These are phyloP conservation scores for Fragaria ananassa DNA, from an alignment of 306 rosid species.

Conservation along the genomic window DNA sequence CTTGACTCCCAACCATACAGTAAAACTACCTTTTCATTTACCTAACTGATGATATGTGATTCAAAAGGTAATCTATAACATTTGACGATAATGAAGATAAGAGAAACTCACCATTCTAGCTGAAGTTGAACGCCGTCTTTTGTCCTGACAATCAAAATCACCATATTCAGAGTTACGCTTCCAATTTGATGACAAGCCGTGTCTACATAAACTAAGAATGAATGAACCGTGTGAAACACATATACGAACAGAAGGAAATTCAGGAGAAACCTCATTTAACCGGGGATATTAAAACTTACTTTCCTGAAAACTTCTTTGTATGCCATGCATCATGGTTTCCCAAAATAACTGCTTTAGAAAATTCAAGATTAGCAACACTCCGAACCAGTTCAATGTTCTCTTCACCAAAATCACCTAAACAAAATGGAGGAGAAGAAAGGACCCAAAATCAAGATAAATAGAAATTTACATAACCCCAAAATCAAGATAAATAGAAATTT, in stretches of 20 bases:
- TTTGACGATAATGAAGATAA: slow-evolving; percentile 22
- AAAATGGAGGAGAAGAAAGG: slow-evolving; percentile 20
- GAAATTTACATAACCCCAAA: slow-evolving; percentile 6
- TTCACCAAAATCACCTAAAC: slow-evolving; percentile 87
- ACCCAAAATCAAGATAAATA: not conserved
- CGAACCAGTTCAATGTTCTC: slow-evolving; percentile 82
- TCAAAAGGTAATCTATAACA: slow-evolving; percentile 12
- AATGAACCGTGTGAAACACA: not conserved
- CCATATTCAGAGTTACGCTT: not conserved
- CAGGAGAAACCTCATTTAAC: not conserved
- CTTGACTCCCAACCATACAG: not conserved
- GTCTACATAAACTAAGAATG: not conserved
- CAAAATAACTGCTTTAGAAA: slow-evolving; percentile 78
- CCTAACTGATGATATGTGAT: not conserved
- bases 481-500: not conserved
- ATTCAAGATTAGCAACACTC: slow-evolving; percentile 61
- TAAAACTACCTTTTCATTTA: not conserved
- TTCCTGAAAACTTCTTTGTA: slow-evolving; percentile 65
- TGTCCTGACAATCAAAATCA: slow-evolving; percentile 51
- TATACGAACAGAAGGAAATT: not conserved
- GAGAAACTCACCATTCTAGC: slow-evolving; percentile 77
- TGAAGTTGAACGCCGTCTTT: slow-evolving; percentile 89
- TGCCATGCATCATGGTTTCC: slow-evolving; percentile 96
- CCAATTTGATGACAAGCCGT: not conserved
- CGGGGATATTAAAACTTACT: slow-evolving; percentile 45